phyloP scores from a whole-genome alignment of 2,329 filamentous ascomycete genomes.

The Claviceps africana region DNA sequence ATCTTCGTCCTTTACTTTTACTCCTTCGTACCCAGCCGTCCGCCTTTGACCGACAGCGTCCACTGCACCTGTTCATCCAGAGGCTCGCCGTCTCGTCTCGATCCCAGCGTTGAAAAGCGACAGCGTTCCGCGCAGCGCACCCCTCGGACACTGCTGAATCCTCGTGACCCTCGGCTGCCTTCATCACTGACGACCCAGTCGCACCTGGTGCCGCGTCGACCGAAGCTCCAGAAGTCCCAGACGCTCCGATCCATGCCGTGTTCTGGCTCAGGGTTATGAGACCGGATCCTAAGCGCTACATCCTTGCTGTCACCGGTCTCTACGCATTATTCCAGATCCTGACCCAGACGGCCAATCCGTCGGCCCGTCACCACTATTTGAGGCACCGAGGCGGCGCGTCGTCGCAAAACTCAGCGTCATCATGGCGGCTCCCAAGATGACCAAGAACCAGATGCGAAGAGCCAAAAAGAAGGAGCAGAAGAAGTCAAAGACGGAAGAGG shows the following conservation, averaged over 20 bases:
- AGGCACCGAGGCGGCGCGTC: conserved; percentile 14
- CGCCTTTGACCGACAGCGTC: neutral
- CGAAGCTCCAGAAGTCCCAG: neutral
- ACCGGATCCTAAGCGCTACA: conserved; percentile 24
- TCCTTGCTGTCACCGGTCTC: conserved; percentile 18
- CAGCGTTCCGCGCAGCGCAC: neutral
- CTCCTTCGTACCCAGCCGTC: neutral
- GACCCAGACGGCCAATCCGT: conserved; percentile 20
- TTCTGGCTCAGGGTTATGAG: conserved; percentile 14
- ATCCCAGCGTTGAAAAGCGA: neutral
- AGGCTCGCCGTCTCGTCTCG: neutral
- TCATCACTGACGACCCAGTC: neutral
- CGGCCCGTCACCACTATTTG: conserved; percentile 11
- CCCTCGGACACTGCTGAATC: too few relatives aligned
- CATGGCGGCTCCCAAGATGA: conserved; percentile 59
- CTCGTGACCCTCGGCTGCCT: too few relatives aligned
- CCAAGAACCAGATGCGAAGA: conserved; percentile 87
- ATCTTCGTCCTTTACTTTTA: neutral
- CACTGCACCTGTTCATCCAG: neutral
- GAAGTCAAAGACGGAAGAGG: conserved; percentile 45
- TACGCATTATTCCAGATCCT: conserved; percentile 24
- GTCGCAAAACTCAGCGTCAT: conserved; percentile 17
- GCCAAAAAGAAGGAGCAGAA: conserved; percentile 92
- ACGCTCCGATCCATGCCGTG: too few relatives aligned
- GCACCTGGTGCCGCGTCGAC: neutral